Conservation (phyloP, 176 grass and related monocot genomes). For the Oropetium thomaeum region DNA sequence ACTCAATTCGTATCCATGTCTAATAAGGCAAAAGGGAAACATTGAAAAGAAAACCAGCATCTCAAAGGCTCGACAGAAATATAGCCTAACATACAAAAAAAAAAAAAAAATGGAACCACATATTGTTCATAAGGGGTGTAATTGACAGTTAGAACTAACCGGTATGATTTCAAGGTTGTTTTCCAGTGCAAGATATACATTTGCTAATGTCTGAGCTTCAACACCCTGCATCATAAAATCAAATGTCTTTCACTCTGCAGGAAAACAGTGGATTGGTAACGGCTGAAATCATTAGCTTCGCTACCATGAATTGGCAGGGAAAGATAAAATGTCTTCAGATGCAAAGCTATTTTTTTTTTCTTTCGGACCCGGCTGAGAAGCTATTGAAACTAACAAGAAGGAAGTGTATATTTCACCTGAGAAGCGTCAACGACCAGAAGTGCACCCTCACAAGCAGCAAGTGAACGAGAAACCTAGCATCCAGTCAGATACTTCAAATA, state of each 20-base stretch:
- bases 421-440: constrained; percentile 97
- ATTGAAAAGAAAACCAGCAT: constrained; percentile 18
- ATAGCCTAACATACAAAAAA: too few species aligned
- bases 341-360: constrained; percentile 25
- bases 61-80: neutral
- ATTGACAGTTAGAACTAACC: constrained; percentile 45
- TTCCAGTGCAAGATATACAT: constrained; percentile 96
- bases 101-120: neutral
- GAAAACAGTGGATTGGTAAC: constrained; percentile 21
- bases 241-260: constrained; percentile 8
- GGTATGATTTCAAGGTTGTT: constrained; percentile 94
- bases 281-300: constrained; percentile 24
- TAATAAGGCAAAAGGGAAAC: constrained; percentile 4
- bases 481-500: constrained; percentile 26
- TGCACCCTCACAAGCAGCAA: constrained; percentile 96
- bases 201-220: constrained; percentile 95
- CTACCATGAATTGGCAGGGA: constrained; percentile 3
- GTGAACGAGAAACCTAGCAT: constrained; percentile 92
- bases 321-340: constrained; percentile 32
- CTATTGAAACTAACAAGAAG: constrained; percentile 54
- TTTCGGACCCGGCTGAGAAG: too few species aligned
- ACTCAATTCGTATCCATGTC: constrained; percentile 11
- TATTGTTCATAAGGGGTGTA: neutral
- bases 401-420: constrained; percentile 84
- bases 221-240: constrained; percentile 78